Evolutionary conservation across 2,329 filamentous ascomycete species (phyloP), one percentile per base, ranked within the genome.

Genomic region (Penicillium sp.): DNA sequence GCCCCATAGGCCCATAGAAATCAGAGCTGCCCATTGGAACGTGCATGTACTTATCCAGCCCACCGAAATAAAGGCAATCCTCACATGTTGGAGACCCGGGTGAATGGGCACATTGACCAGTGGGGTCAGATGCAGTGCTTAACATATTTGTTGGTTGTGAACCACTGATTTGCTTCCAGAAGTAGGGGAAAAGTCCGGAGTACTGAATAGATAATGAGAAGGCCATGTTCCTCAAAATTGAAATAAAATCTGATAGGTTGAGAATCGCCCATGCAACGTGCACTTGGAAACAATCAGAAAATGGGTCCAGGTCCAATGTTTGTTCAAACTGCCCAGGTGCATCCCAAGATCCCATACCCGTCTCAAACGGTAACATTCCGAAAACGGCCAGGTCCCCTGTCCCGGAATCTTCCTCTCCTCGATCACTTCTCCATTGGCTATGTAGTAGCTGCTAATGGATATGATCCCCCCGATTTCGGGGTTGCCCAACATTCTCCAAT

Each of bases 81-180:
- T 53, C 47, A 53, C 40, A 51, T 32, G n/a, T 47, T 19, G 32
- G 36, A 35, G 60, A 57, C 45, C 60, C 60, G 41, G 53, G 18
- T 61, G 51, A 53, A 47, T 56, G 54, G 54, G 30, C 26, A 16
- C 40, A 38, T 9, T 27, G 9, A 29, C 27, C 6, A 26, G 67
- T 70, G 67, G 67, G 64, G 62, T 58, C 47, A 58, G 60, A 64
- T 68, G 47, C 58, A 61, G 60, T 69, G 67, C 66, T 67, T 69
- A 67, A 64, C 61, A 61, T 56, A 54, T 48, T n/a, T n/a, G n/a
- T 59, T 29, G 50, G 53, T 58, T 47, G 56, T 55, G 44, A 54
- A 30, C 40, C 40, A 27, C 32, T 34, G 34, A 11, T 16, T 26
- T n/a, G 46, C 35, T 26, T 49, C 30, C 40, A 32, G 11, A 23